Percentiles rank a stretch among this genome's conserved stretches.
Evolutionary conservation across 1,139 yeast genomes (phyloP).

Genomic region (Pneumocystis oryctolagi): DNA sequence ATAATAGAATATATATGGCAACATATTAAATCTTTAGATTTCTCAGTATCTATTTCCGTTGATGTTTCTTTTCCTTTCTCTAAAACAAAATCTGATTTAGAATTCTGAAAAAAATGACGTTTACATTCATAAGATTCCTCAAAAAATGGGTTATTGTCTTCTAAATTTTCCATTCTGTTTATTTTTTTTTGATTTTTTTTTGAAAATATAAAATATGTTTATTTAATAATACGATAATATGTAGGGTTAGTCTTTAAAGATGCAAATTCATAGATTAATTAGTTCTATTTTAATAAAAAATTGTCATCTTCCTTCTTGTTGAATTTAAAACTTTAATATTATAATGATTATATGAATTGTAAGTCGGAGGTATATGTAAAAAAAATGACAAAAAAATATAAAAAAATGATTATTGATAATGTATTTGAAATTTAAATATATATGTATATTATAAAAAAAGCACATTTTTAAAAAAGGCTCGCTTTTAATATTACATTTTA

Average conservation of each 20-base stretch:
- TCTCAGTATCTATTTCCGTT: constrained; percentile 8
- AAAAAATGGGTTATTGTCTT: constrained; percentile 30
- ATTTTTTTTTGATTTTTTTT: not conserved
- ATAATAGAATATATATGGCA: constrained; percentile 26
- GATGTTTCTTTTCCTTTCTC: not conserved
- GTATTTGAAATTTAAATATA: not conserved
- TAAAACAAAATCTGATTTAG: not conserved
- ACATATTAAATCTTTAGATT: constrained; percentile 6
- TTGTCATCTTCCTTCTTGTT: not conserved
- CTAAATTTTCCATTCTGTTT: constrained; percentile 24
- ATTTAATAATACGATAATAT: not conserved
- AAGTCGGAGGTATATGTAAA: not conserved
- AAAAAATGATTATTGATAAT: not conserved
- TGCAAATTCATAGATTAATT: not conserved
- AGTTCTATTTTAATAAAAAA: not conserved
- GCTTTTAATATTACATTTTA: no score
- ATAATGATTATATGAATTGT: not conserved
- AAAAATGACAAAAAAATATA: no score
- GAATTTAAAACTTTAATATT: not conserved
- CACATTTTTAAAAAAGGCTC: no score
- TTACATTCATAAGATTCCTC: constrained; percentile 18
- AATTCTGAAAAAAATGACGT: constrained; percentile 5
- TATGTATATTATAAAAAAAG: not conserved
- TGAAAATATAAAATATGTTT: not conserved
- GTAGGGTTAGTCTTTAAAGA: not conserved